A percentile compares a stretch with the other conserved stretches of the same genome.
Evolutionary conservation across 169 alveolate genomes (phyloP).

Genomic region (Eimeria necatrix): DNA sequence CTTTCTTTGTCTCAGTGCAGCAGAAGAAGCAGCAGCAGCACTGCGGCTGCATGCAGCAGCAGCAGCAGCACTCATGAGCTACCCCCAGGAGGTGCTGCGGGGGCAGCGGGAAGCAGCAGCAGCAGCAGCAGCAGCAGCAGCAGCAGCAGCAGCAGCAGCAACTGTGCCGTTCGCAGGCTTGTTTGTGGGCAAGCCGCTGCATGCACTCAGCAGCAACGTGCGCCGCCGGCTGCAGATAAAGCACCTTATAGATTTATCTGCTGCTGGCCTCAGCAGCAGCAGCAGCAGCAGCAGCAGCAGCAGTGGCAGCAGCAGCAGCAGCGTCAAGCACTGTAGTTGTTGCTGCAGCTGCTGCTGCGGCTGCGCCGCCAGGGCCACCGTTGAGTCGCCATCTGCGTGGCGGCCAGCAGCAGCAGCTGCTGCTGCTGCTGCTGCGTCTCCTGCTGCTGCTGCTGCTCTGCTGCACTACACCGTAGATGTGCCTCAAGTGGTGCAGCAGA

Average conservation of each 20-base stretch:
- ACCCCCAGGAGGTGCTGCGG: constrained; percentile 45
- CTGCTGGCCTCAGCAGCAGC: not conserved
- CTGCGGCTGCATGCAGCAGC: constrained; percentile 65
- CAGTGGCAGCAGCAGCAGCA: constrained; percentile 11
- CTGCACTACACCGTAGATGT: too few species aligned
- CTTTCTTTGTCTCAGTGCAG: constrained; percentile 69
- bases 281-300: constrained; percentile 1
- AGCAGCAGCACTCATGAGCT: constrained; percentile 77
- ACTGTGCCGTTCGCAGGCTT: constrained; percentile 28
- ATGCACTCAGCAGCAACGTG: constrained; percentile 59
- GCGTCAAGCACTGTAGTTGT: not conserved
- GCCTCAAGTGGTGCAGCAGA: not conserved
- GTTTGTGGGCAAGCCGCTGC: constrained; percentile 60
- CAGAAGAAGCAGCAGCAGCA: constrained; percentile 62
- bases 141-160: constrained; percentile 35
- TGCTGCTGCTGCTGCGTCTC: not conserved
- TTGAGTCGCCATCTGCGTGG: too few species aligned
- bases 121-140: constrained; percentile 8
- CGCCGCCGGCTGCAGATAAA: constrained; percentile 47
- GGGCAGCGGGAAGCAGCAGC: not conserved
- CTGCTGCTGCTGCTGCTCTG: not conserved
- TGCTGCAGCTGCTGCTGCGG: not conserved
- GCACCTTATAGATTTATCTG: not conserved
- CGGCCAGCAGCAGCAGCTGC: not conserved
- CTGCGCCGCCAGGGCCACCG: too few species aligned